These are phyloP conservation scores for Dendrocalamus latiflorus DNA, from an alignment of 202 grass and related monocot genomes.

Conservation along the genomic window DNA sequence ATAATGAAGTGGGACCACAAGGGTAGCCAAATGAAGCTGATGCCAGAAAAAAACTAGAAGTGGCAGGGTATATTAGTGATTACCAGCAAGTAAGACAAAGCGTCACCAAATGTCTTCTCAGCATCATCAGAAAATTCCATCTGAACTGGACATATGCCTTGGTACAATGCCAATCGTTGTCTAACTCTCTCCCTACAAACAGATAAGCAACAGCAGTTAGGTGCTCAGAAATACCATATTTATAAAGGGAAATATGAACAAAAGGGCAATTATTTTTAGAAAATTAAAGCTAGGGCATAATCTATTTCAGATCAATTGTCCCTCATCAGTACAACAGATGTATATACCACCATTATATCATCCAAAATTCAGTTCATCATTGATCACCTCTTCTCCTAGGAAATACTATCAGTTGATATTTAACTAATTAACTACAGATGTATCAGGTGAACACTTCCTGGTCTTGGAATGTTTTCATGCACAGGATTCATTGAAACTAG, in stretches of 20 bases:
- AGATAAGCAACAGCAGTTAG: conserved; percentile 18
- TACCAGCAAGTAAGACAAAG: conserved; percentile 91
- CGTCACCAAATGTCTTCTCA: conserved; percentile 74
- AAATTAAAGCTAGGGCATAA: neutral
- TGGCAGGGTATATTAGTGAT: conserved; percentile 4
- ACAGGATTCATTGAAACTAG: neutral
- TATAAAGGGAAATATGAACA: conserved; percentile 18
- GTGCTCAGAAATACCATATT: conserved; percentile 6
- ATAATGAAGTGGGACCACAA: neutral
- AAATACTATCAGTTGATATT: conserved; percentile 14
- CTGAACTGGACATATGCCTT: conserved; percentile 81
- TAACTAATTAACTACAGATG: neutral
- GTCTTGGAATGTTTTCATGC: neutral
- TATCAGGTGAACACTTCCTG: neutral
- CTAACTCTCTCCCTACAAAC: conserved; percentile 83
- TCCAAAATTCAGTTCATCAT: neutral
- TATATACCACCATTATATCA: neutral
- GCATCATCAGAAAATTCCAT: conserved; percentile 85
- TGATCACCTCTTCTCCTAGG: neutral
- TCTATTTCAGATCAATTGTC: conserved; percentile 15
- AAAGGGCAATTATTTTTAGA: neutral
- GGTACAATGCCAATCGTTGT: conserved; percentile 91
- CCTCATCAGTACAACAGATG: neutral
- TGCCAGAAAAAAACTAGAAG: neutral
- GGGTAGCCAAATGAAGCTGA: neutral